Conservation (phyloP, 1,284 basidiomycete species). For the Inonotus hispidus region DNA sequence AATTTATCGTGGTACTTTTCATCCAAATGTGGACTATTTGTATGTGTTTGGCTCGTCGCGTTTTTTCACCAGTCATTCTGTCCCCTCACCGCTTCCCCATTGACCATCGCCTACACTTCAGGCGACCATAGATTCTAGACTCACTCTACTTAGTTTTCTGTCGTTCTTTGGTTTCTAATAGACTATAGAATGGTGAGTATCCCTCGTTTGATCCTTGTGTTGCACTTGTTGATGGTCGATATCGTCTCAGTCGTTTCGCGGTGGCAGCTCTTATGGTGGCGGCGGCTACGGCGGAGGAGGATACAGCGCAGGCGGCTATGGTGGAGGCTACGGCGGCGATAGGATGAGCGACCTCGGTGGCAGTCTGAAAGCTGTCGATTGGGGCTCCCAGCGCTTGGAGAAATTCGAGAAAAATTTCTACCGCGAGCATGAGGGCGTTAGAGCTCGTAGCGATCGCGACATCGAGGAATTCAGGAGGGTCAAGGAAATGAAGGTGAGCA, state of each 20-base stretch:
- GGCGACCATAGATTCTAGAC: constrained; percentile 11
- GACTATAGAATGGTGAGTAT: constrained; percentile 16
- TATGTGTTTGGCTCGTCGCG: neutral
- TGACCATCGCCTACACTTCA: constrained; percentile 5
- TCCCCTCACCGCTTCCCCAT: neutral
- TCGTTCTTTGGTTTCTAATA: constrained; percentile 31
- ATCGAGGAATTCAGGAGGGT: constrained; percentile 79
- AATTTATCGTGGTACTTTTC: neutral
- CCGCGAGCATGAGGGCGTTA: constrained; percentile 85
- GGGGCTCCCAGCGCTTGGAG: constrained; percentile 68
- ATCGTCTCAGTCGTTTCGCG: constrained; percentile 17
- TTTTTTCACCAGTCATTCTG: neutral
- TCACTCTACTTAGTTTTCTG: constrained; percentile 11
- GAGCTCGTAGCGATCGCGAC: constrained; percentile 76
- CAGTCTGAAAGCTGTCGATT: constrained; percentile 82
- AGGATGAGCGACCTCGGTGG: constrained; percentile 83
- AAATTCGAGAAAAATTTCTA: constrained; percentile 98
- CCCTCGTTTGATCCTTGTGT: neutral
- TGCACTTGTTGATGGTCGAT: neutral
- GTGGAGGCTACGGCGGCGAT: constrained; percentile 57
- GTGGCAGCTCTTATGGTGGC: constrained; percentile 30
- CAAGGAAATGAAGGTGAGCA: constrained; percentile 82
- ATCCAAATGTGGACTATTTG: neutral
- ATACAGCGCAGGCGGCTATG: constrained; percentile 33
- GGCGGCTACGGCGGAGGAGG: constrained; percentile 30